Percentiles rank a stretch among this genome's conserved stretches.
Evolutionary conservation across 2,329 filamentous ascomycete genomes (phyloP).

Genomic region (Exophiala phaeomuriformis): DNA sequence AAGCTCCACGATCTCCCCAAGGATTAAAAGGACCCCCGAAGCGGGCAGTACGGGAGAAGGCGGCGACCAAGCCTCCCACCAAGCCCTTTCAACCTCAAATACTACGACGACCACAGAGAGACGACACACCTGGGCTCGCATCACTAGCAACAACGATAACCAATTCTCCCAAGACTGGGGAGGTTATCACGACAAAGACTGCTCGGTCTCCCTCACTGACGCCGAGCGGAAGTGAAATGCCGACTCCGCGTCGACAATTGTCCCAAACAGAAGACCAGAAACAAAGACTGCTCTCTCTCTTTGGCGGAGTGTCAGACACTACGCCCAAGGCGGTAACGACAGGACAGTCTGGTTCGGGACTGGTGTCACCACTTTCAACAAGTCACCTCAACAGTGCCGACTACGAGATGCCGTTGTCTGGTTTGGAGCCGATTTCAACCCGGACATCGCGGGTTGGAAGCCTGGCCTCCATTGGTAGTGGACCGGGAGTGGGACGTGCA

Average conservation of each 20-base stretch:
- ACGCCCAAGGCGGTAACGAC: constrained; percentile 6
- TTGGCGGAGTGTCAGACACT: constrained; percentile 42
- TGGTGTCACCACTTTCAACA: constrained; percentile 20
- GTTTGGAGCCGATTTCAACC: constrained; percentile 26
- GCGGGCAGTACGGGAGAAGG: constrained; percentile 11
- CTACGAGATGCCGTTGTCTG: constrained; percentile 20
- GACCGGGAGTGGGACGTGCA: constrained; percentile 34
- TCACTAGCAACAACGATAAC: constrained; percentile 8
- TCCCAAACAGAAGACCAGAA: constrained; percentile 32
- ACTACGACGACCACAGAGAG: constrained; percentile 44
- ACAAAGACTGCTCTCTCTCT: constrained; percentile 53
- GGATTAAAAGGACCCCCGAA: constrained; percentile 11
- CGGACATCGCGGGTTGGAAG: constrained; percentile 25
- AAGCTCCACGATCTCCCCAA: constrained; percentile 16
- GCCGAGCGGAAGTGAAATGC: constrained; percentile 1
- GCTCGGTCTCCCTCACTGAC: constrained; percentile 1
- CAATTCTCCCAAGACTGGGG: constrained; percentile 11
- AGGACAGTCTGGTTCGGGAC: constrained; percentile 7
- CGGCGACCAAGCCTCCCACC: constrained; percentile 21
- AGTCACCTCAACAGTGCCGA: constrained; percentile 21
- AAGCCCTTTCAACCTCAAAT: constrained; percentile 50
- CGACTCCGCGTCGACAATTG: constrained; percentile 14
- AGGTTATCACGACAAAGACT: not conserved
- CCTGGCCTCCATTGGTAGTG: constrained; percentile 22
- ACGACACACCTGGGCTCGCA: constrained; percentile 17